Evolutionary conservation across 371 early-diverging fungal genomes (phyloP), one percentile per base, ranked within the genome.

Genomic region (Rhizopus microsporus): DNA sequence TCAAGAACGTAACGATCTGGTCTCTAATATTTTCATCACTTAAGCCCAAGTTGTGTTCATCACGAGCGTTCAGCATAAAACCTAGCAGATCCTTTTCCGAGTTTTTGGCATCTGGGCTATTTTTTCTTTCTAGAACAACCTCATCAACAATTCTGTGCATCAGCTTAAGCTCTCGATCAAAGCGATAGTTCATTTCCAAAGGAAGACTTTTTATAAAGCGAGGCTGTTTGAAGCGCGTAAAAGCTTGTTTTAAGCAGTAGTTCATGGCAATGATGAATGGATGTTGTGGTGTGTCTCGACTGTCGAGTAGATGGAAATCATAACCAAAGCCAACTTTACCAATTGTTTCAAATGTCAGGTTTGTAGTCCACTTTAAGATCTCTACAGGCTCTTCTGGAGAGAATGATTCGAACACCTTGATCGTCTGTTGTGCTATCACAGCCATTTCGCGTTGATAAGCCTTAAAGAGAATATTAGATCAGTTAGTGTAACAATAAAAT

Each of bases 241-340:
- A 40, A 17, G 63, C 57, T 33, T 62, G 60, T n/a, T 60, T 68
- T 15, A 74, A 51, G 45, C 69, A 69, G 35, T 72, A 74, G 4
- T 58, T 68, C 82, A 86, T 83, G n/a, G 82, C 78, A 38, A 76
- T 67, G 48, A 84, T 77, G 44, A 82, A 77, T 3, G 75, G 71
- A 49, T 82, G 74, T 6, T 53, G 57, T 8, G 66, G 65, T 44
- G 72, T 67, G 30, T 81, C 69, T 1, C 63, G 64, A 5, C 43
- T 47, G 12, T 78, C 67, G 1, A 86, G 63, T 17, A 86, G 54
- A 23, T 76, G 60, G 51, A 83, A 80, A 12, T 78, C 74, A 51
- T 80, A 86, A 3, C 83, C 84, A 48, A 86, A 86, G 12, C 86
- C 86, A 17, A 74, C 63, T 9, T 67, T 65, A 34, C 78, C 81